Conservation (phyloP, 2,329 filamentous ascomycete species). For the Colletotrichum lini region DNA sequence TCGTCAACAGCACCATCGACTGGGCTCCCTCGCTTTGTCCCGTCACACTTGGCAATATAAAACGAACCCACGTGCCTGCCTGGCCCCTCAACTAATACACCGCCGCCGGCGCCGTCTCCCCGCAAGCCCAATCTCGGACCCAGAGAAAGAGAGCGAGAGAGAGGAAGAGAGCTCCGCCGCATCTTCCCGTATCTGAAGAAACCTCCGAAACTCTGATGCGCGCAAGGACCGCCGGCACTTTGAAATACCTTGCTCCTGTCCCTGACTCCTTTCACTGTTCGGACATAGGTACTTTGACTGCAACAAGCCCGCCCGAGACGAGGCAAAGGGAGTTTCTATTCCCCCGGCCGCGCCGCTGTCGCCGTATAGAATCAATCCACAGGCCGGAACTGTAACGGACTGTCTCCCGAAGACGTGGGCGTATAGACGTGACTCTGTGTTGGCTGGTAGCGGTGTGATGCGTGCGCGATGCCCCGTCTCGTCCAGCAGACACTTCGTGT, state of each 20-base stretch:
- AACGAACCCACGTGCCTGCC: background rate
- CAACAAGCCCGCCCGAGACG: background rate
- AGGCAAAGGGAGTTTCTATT: background rate
- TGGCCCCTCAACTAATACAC: background rate
- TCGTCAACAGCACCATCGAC: constrained; percentile 32
- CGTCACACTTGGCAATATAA: constrained; percentile 7
- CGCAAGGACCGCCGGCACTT: constrained; percentile 23
- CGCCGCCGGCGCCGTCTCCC: constrained; percentile 6
- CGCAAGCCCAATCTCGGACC: background rate
- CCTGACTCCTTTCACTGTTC: background rate
- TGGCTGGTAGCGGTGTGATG: constrained; percentile 8
- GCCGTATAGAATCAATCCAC: background rate
- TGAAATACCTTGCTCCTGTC: background rate
- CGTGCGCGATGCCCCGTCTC: background rate
- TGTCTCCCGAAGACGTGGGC: background rate
- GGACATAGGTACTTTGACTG: no score
- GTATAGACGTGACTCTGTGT: background rate
- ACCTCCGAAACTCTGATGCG: constrained; percentile 34
- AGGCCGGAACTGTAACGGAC: background rate
- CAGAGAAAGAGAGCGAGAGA: no score
- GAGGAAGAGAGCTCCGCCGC: background rate
- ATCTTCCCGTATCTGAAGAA: constrained; percentile 23
- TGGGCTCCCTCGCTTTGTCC: constrained; percentile 28
- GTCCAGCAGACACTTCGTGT: constrained; percentile 5
- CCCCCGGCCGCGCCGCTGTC: background rate